Conservation (phyloP, 805 yeast genomes). For the Lipomyces starkeyi region DNA sequence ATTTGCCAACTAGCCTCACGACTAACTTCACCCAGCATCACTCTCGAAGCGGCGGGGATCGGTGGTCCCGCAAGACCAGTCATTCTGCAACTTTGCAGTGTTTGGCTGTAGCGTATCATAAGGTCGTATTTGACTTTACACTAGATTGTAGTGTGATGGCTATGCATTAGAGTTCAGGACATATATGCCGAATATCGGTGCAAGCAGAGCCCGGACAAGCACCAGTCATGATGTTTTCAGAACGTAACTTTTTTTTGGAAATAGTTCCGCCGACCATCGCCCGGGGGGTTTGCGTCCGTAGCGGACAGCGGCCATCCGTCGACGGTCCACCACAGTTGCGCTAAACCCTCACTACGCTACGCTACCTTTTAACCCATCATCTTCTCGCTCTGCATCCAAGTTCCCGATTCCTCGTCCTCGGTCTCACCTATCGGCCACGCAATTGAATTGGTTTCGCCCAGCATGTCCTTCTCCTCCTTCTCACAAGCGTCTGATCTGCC, state of each 20-base stretch:
- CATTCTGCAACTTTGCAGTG: not conserved
- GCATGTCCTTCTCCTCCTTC: conserved; percentile 54
- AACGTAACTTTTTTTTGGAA: not conserved
- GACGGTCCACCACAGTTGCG: not conserved
- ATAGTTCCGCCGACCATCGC: not conserved
- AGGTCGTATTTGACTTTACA: not conserved
- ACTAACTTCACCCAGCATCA: not conserved
- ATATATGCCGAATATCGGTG: not conserved
- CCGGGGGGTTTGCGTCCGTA: not conserved
- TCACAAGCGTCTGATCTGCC: conserved; percentile 73
- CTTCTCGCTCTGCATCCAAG: not conserved
- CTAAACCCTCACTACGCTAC: not conserved
- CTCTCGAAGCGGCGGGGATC: not conserved
- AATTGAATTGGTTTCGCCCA: not conserved
- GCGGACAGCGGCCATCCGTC: not conserved
- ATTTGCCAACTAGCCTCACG: not conserved
- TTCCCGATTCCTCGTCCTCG: not conserved
- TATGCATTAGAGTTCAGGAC: not conserved
- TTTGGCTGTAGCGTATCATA: not conserved
- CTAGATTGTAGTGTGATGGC: not conserved
- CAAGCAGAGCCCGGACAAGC: not conserved
- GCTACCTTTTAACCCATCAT: not conserved
- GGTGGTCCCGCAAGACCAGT: not conserved
- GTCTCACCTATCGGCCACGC: not conserved
- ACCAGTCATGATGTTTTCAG: not conserved